Base-by-base conservation (phyloP, 345 rosid genomes). In the Eucalyptus decipiens region DNA sequence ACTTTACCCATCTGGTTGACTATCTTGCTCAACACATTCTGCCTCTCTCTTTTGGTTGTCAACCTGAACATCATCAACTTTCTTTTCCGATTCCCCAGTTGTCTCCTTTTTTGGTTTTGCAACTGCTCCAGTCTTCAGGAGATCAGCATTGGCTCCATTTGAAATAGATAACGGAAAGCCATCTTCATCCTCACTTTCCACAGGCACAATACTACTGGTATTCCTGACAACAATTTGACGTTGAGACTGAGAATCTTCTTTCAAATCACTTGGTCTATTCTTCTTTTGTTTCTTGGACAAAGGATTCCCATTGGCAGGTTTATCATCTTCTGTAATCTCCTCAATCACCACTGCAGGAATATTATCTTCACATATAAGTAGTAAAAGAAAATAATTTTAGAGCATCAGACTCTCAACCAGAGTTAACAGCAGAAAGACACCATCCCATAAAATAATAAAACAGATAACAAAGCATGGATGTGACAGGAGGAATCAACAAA, bases 161-260 rank as follows among this genome's bases (percentile, higher is more conserved):
- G 94, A 88, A 42, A 90, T 67, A 90, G 93, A 90, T 91, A 94
- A 92, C n/a, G 97, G 99, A 87, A 98, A 93, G 60, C 99, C 99
- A 83, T 98, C 99, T 95, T 97, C 99, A 90, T 97, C 99, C 91
- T 98, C 99, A 87, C 97, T 96, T 92, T 95, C 99, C 90, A 96
- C 56, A 90, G 92, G 92, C 18, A 93, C 87, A 23, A 76, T 91
- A 88, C 72, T 60, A 65, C 90, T 47, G 43, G 45, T 89, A 50
- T 86, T 93, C 90, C 91, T 93, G 52, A 87, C 90, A 92, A 92
- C 91, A 91, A 95, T 92, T 86, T 94, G 95, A 32, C 26, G 83
- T 62, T 89, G 88, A 18, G 91, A 86, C 88, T 89, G 88, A 48
- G 87, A 81, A 60, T 90, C 91, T 11, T 83, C 93, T 89, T 92